Evolutionary conservation across 2,329 filamentous ascomycete species (phyloP).

Genomic region (Fusarium irregulare): DNA sequence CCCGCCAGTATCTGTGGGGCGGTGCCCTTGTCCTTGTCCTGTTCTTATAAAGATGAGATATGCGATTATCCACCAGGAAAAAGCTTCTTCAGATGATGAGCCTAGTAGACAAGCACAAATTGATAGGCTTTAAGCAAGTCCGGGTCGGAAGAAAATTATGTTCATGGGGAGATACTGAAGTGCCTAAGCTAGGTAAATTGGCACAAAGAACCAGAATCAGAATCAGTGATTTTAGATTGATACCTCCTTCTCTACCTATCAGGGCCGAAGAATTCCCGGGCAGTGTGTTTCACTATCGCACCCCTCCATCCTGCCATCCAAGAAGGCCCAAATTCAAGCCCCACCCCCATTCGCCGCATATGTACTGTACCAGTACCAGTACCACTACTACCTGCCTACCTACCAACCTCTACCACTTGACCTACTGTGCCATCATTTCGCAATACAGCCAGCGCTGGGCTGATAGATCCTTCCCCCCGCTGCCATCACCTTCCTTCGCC

Average conservation of each 20-base stretch:
- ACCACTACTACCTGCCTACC: conserved; percentile 7
- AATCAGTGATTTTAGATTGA: background rate
- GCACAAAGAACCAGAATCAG: background rate
- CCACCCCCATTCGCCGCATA: conserved; percentile 45
- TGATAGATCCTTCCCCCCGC: conserved; percentile 40
- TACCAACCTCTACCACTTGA: background rate
- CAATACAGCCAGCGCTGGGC: conserved; percentile 37
- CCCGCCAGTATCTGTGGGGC: conserved; percentile 46
- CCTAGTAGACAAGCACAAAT: background rate
- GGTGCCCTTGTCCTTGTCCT: background rate
- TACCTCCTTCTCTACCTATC: conserved; percentile 4
- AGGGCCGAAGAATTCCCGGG: conserved; percentile 46
- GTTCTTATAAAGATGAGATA: conserved; percentile 40
- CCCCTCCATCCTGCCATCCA: conserved; percentile 42
- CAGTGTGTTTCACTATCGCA: conserved; percentile 46
- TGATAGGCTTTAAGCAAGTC: background rate
- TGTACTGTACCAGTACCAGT: conserved; percentile 34
- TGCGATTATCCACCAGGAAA: conserved; percentile 46
- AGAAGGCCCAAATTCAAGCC: conserved; percentile 34
- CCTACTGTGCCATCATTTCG: conserved; percentile 24
- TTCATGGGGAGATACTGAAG: background rate
- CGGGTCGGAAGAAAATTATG: background rate
- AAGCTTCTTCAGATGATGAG: conserved; percentile 27
- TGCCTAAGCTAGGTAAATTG: background rate
- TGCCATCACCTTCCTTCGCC: conserved; percentile 33